Conservation (phyloP, 805 yeast species). For the Candida qinlingensis region DNA sequence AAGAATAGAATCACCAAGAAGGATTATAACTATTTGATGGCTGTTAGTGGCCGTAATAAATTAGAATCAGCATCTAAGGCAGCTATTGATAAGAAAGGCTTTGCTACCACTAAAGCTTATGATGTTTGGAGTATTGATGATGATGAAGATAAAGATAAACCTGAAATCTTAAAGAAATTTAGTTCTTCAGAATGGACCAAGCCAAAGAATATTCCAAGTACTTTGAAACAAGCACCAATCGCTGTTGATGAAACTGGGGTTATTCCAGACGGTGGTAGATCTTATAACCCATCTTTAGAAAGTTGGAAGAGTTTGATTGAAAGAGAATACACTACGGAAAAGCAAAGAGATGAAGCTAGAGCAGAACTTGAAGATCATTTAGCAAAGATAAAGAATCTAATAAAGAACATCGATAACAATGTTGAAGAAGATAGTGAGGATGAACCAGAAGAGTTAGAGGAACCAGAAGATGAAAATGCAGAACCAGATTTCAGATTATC, state of each 20-base stretch:
- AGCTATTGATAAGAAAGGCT: slow-evolving; percentile 59
- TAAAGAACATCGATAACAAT: slow-evolving; percentile 55
- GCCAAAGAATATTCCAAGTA: slow-evolving; percentile 50
- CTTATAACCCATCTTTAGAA: slow-evolving; percentile 84
- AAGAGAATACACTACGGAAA: slow-evolving; percentile 61
- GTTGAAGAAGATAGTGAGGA: slow-evolving; percentile 44
- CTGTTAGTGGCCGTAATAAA: slow-evolving; percentile 67
- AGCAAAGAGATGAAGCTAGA: slow-evolving; percentile 60
- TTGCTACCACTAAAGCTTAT: slow-evolving; percentile 41
- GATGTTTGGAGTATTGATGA: slow-evolving; percentile 66
- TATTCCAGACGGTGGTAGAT: slow-evolving; percentile 79
- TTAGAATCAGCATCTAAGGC: slow-evolving; percentile 49
- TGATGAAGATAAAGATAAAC: slow-evolving; percentile 25
- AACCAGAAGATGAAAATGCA: slow-evolving; percentile 26
- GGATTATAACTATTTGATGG: slow-evolving; percentile 59
- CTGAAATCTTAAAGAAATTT: slow-evolving; percentile 33
- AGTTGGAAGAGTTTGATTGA: slow-evolving; percentile 74
- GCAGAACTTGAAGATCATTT: slow-evolving; percentile 56
- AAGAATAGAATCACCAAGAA: slow-evolving; percentile 49
- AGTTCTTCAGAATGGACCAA: slow-evolving; percentile 44
- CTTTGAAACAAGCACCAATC: slow-evolving; percentile 49
- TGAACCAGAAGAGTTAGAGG: slow-evolving; percentile 28
- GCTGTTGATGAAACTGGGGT: slow-evolving; percentile 43
- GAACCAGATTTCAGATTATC: slow-evolving; percentile 50
- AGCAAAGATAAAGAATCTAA: slow-evolving; percentile 57